Evolutionary conservation across 768 basidiomycete species (phyloP), one percentile per base, ranked within the genome.

Genomic region (Pulveroboletus frians): DNA sequence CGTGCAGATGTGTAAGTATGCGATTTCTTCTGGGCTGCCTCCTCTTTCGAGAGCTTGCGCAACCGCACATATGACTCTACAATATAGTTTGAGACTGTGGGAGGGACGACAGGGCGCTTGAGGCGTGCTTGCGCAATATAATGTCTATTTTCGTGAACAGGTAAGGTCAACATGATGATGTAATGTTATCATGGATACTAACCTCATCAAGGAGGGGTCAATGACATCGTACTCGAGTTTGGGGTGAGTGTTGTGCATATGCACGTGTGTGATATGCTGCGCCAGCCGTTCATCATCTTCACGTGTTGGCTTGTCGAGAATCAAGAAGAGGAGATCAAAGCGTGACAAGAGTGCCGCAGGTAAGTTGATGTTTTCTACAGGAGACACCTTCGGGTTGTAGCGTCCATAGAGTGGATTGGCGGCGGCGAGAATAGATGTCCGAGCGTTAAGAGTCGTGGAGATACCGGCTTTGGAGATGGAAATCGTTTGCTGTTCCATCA

Each of bases 401-500:
- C 96, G 88, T 23, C 96, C 96, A 59, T 96, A 98, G 0, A 98
- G 74, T 31, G 96, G 96, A 69, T 99, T 99, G 49, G 96, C 96
- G 10, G 96, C 96, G 3, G 96, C 96, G 13, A 99, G 81, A 62
- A 99, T 91, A 8, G 96, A 98, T 2, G 95, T 95, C 44, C 96
- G 85, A 21, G 96, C 96, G 61, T 98, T 98, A 40, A 99, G 77
- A 1, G 96, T 98, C 8, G 96, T 99, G 9, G 95, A 94, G 64
- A 99, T 99, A 20, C 96, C 96, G 5, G 96, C 96, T 70, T 98
- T 99, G 37, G 96, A 96, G 54, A 99, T 99, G 3, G 95, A 98
- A 49, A 99, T 97, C 0, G 96, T 99, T 71, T 99, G 96, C 68
- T 98, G 96, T 71, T 98, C 95, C 96, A 99, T 99, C 52, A 99